Evolutionary conservation across 495 filamentous ascomycete species (phyloP), one percentile per base, ranked within the genome.

Genomic region (Daldinia grandis): DNA sequence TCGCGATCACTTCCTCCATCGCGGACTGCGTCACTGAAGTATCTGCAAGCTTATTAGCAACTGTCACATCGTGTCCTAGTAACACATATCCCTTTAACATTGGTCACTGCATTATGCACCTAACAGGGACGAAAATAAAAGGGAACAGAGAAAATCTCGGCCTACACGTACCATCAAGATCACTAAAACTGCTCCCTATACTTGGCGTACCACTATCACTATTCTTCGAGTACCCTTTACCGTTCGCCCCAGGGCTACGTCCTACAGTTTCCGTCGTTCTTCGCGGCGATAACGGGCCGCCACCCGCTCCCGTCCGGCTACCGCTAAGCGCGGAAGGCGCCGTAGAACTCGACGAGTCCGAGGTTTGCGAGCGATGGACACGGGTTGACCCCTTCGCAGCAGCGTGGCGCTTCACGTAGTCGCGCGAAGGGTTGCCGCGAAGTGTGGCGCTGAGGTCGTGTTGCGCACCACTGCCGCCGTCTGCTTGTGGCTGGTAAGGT

Each of bases 181-280:
- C 95, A 78, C 94, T 97, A 76, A 97, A 99, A 77, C 94, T 97
- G 76, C 94, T 97, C 1, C 95, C 93, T 92, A 98, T 98, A 71
- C 96, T 99, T 0, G 94, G 95, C 1, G 92, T 94, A 3, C 89
- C 93, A 3, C 89, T 93, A 66, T 97, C 93, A 72, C 93, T 97
- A 5, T 93, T 90, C 57, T 87, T 84, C 14, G 81, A 82, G 9
- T 76, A 66, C 15, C 82, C 86, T 30, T 83, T 85, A 10, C 84
- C 81, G 57, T 86, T 87, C 24, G 78, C 76, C 40, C 81, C 81
- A 1, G 87, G 87, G 71, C 87, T 91, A 15, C 85, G 81, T n/a
- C 84, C 85, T 4, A 85, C 78, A 24, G 88, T 71, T 64, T 90
- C 88, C 3, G 83, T 82, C 0, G 85, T 81, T 17, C 89, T 84